Evolutionary conservation across 2,329 filamentous ascomycete genomes (phyloP), one percentile per base, ranked within the genome.

Genomic region (Alternaria consortialis): DNA sequence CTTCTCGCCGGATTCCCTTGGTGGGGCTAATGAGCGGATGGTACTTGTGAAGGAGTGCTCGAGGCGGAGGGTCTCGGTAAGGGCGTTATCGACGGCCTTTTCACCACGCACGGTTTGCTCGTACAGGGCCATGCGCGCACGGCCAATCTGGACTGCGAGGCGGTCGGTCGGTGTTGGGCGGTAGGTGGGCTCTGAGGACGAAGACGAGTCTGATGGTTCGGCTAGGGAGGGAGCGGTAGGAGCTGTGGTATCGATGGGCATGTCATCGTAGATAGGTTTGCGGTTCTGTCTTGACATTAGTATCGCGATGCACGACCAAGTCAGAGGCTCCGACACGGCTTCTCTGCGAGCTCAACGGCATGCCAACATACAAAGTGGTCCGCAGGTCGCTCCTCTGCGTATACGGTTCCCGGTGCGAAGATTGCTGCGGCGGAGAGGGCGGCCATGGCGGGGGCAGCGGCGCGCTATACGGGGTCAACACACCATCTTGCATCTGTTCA

Each of bases 31-130:
- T 23, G 91, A 93, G 60, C 94, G 92, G 69, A 99, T 81, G 63
- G 95, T 98, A 80, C 86, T 87, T 72, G 94, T 97, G 83, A 98
- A 94, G 76, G 89, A 91, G 78, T 91, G 89, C 84, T 99, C 95
- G 68, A 97, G 88, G 77, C 89, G 82, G 75, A 99, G 92, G 69
- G 91, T 91, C 67, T 86, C 87, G 78, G 93, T 91, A 82, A 97
- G 90, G 71, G 90, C 85, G 71, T 84, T 80, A 85, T 99, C 97
- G 81, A 97, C 87, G 74, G 88, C 86, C 79, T 93, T 89, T 83
- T 98, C 94, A 72, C 90, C 88, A 56, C 84, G 81, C 57, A 90
- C 87, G 60, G 91, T 90, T 75, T 94, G 88, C 53, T 84, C 80
- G 84, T 98, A 91, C 44, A 97, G 84, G 77, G 91, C 91, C 64